Percentiles rank a stretch among this genome's conserved stretches.
Conservation (phyloP, 163 green algal genomes). For the Coccomyxa subellipsoidea region DNA sequence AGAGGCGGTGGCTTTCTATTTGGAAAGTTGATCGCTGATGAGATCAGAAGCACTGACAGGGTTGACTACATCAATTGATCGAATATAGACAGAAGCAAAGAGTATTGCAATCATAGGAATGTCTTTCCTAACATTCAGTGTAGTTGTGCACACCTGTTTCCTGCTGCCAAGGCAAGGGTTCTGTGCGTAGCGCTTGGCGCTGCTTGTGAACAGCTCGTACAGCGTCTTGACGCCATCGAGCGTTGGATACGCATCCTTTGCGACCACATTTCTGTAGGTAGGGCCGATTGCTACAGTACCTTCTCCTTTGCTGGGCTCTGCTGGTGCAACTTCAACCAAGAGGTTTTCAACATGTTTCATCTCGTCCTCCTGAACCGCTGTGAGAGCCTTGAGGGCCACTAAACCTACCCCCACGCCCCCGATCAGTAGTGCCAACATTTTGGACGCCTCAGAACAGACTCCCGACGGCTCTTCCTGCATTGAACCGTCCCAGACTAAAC, state of each 20-base stretch:
- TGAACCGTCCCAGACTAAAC: background rate
- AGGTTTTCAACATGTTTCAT: constrained; percentile 1
- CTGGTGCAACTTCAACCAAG: background rate
- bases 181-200: constrained; percentile 36
- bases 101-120: background rate
- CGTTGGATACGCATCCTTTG: constrained; percentile 29
- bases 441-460: background rate
- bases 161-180: constrained; percentile 61
- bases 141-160: background rate
- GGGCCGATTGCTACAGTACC: constrained; percentile 3
- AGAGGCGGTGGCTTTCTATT: too few relatives aligned
- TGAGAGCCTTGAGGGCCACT: background rate
- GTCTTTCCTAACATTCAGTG: background rate
- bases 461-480: background rate
- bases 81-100: background rate
- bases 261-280: constrained; percentile 1
- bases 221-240: constrained; percentile 33
- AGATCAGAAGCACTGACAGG: too few relatives aligned
- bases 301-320: background rate
- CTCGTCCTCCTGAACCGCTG: background rate
- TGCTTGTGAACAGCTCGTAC: constrained; percentile 42
- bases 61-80: background rate
- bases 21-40: too few relatives aligned
- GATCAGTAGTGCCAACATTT: background rate
- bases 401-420: background rate